Evolutionary conservation across 2,329 filamentous ascomycete species (phyloP), one percentile per base, ranked within the genome.

Genomic region (Ophiostoma sp.): DNA sequence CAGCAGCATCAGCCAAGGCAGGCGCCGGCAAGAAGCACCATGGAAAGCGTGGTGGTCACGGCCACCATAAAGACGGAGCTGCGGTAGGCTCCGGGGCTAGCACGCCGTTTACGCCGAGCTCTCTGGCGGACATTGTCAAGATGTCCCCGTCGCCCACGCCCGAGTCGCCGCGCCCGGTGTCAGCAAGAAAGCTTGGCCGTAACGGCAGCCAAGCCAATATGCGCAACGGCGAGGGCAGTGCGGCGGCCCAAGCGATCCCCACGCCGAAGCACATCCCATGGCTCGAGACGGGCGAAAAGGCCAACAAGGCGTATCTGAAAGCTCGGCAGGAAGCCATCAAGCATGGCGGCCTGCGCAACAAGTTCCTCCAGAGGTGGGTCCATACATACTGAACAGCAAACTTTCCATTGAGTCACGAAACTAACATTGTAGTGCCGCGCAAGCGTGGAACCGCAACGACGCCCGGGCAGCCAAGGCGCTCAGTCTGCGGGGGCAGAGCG

Each of bases 391-490:
- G 27, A 27, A 27, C 27, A 27, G 27, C 27, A 27, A 27, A 27
- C 27, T 27, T 27, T 27, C 27, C 27, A 27, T 27, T 27, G 2
- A 27, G 27, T 27, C 27, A 52, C 45, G 11, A 27, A 93, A 45
- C 44, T 45, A 45, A 45, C 44, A 2, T 45, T 45, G 27, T 27
- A 27, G 60, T 78, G 95, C 95, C 73, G 94, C 94, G 8, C 94
- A 98, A 83, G 95, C 95, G 36, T 99, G 95, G 94, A 97, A 98
- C 77, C 90, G 95, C 69, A 98, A 97, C 75, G 95, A 99, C 77
- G 94, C 95, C 55, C 89, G 95, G 71, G 94, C 95, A 18, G 95
- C 95, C 70, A 98, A 98, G 81, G 94, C 94, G 44, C 85, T 98
- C 65, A 97, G 92, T 74, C 86, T 98, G 63, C 90, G 95, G 42